phyloP scores from a whole-genome alignment of 345 rosid genomes.

The Leavenworthia alabamica region DNA sequence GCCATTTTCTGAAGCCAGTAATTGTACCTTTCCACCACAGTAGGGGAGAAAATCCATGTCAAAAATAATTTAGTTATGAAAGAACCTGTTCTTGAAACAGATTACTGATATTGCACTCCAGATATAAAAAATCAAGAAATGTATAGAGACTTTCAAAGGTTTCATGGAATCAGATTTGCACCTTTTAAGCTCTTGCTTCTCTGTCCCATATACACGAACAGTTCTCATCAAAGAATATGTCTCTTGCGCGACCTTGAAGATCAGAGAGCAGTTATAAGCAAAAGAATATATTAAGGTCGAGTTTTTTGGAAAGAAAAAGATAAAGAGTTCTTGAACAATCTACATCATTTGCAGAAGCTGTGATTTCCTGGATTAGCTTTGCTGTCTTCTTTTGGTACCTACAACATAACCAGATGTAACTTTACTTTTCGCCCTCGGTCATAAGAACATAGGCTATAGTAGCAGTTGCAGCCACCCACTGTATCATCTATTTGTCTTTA shows the following conservation, averaged over 20 bases:
- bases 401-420: constrained; percentile 16
- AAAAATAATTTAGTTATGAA: constrained; percentile 11
- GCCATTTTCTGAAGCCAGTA: constrained; percentile 77
- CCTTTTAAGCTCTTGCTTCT: constrained; percentile 71
- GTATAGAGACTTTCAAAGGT: background rate
- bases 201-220: constrained; percentile 93
- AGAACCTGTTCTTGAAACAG: constrained; percentile 13
- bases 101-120: background rate
- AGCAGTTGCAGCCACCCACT: background rate
- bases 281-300: background rate
- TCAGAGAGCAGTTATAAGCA: constrained; percentile 2
- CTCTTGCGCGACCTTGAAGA: constrained; percentile 87
- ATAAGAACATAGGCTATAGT: constrained; percentile 3
- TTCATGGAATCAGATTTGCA: constrained; percentile 14
- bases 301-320: background rate
- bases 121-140: background rate
- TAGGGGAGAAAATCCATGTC: constrained; percentile 19
- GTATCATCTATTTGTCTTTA: background rate
- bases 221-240: constrained; percentile 95
- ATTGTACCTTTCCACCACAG: constrained; percentile 57
- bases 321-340: constrained; percentile 11
- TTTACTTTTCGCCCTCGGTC: constrained; percentile 8
- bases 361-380: constrained; percentile 71
- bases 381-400: constrained; percentile 99
- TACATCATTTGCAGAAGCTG: constrained; percentile 95